Conservation (phyloP, 2,329 filamentous ascomycete species). For the Plectosphaerella plurivora region DNA sequence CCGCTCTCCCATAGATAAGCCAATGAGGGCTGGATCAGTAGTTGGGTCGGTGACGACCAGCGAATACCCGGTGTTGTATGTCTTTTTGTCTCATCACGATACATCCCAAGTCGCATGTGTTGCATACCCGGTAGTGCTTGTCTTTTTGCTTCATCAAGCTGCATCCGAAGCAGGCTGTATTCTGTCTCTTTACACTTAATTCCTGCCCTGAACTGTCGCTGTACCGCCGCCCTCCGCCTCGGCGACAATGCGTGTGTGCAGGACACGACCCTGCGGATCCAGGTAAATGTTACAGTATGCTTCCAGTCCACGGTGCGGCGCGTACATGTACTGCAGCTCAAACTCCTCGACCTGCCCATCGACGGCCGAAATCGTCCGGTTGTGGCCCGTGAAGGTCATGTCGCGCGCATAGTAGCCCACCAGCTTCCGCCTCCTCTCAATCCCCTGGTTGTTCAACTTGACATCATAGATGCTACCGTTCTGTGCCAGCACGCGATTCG, state of each 20-base stretch:
- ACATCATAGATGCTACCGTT: conserved; percentile 51
- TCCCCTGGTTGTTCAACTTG: conserved; percentile 48
- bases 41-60: no score
- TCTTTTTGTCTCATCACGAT: no score
- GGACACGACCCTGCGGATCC: conserved; percentile 39
- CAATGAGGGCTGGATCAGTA: no score
- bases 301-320: conserved; percentile 42
- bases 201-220: conserved; percentile 33
- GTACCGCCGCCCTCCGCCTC: conserved; percentile 48
- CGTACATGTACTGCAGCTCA: conserved; percentile 50
- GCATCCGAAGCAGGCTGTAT: no score
- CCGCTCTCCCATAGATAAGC: no score
- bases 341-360: conserved; percentile 39
- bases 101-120: no score
- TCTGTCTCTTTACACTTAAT: no score
- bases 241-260: conserved; percentile 45
- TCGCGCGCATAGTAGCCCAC: conserved; percentile 46
- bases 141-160: no score
- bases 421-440: conserved; percentile 32
- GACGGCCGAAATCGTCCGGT: conserved; percentile 33
- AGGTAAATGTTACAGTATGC: conserved; percentile 43
- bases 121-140: no score
- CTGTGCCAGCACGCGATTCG: conserved; percentile 51
- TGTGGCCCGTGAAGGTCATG: conserved; percentile 52
- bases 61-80: no score